Conservation (phyloP, 495 filamentous ascomycete genomes). For the Aspergillus homomorphus region DNA sequence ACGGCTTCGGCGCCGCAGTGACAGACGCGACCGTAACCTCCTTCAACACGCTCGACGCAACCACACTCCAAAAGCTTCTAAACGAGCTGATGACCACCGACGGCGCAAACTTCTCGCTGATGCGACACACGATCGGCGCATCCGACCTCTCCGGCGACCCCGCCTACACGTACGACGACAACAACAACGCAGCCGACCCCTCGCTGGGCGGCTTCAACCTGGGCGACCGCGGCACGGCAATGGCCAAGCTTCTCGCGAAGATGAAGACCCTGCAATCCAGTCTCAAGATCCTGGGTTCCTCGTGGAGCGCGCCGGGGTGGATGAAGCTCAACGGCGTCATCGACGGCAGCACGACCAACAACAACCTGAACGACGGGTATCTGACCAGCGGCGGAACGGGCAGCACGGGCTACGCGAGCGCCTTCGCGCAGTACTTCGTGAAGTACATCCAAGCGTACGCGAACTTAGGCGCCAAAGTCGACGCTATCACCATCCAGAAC, state of each 20-base stretch:
- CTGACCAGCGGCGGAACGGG: constrained; percentile 22
- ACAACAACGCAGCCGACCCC: constrained; percentile 37
- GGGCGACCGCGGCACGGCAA: constrained; percentile 48
- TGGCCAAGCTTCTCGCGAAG: constrained; percentile 38
- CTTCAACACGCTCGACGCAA: constrained; percentile 42
- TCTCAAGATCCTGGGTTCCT: constrained; percentile 49
- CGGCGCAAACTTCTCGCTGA: constrained; percentile 48
- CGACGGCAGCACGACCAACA: constrained; percentile 45
- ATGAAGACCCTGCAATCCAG: constrained; percentile 31
- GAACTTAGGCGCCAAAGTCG: constrained; percentile 40
- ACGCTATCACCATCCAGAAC: constrained; percentile 57
- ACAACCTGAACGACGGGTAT: constrained; percentile 48
- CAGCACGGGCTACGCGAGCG: constrained; percentile 34
- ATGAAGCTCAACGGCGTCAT: constrained; percentile 55
- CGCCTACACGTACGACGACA: constrained; percentile 54
- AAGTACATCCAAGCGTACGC: constrained; percentile 54
- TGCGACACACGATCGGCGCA: constrained; percentile 54
- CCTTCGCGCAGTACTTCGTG: constrained; percentile 53
- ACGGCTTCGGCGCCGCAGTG: constrained; percentile 53
- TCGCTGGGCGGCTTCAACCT: constrained; percentile 42
- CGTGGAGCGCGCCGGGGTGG: constrained; percentile 56
- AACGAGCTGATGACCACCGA: constrained; percentile 44
- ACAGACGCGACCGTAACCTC: constrained; percentile 55
- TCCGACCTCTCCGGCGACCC: constrained; percentile 49
- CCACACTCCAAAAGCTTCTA: constrained; percentile 39